Base-by-base conservation (phyloP, 306 rosid species). In the Ceratonia siliqua region DNA sequence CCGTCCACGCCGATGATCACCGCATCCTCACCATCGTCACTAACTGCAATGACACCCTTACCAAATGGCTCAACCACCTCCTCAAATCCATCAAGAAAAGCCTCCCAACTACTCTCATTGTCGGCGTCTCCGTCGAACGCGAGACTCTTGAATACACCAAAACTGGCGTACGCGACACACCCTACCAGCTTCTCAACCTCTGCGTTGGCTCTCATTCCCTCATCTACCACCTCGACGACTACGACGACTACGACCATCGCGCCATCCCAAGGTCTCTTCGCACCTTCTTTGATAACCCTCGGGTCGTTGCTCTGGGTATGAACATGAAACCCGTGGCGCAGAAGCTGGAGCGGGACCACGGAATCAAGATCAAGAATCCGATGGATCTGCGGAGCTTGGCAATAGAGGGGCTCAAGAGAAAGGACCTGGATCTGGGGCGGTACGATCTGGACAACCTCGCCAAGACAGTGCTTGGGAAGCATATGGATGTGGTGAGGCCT, bases 21-120 rank as follows among this genome's bases (percentile, higher is more conserved):
- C 86, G 80, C 50, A 82, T 78, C 63, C 86, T 78, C 48, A 69
- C 62, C 70, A 18, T 78, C 58, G 4, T 2, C 35, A 61, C 83
- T 13, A 0, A 3, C 70, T 21, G 18, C 52, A 24, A 4, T 10
- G 0, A 0, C 11, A 68, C 11, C 13, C 30, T 68, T 62, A 10
- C 76, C 48, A 48, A 65, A 0, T 72, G 82, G 85, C 7, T 77
- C 33, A 17, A 67, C 12, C 3, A 41, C 30, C 38, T 58, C 14
- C 38, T 77, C 53, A 82, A 49, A 32, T 1, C 17, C 57, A 24
- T 58, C 21, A 72, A 77, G 45, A 2, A 46, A 27, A 59, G 8
- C 22, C 49, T 28, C 21, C 2, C 12, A 41, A n/a, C n/a, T n/a
- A 6, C 42, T 8, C 12, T 77, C 43, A 4, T 77, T 74, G 50